Evolutionary conservation across 345 rosid genomes (phyloP).

Genomic region (Turritis glabra): DNA sequence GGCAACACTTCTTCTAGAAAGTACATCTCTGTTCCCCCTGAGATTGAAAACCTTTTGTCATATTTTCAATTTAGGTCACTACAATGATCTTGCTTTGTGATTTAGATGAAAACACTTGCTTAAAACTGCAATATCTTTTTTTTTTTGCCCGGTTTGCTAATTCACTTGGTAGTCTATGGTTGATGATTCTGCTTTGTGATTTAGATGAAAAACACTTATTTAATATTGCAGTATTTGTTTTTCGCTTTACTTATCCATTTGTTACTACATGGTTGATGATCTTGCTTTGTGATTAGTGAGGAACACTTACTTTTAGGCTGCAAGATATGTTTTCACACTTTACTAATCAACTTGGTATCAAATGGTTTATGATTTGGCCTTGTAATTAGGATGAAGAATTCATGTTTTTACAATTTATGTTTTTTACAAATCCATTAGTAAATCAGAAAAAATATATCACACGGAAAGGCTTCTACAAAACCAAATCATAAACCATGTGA

Average conservation of each 20-base stretch:
- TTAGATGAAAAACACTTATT: neutral
- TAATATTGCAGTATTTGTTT: neutral
- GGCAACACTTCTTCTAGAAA: constrained; percentile 67
- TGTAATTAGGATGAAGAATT: neutral
- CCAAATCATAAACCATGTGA: neutral
- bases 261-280: neutral
- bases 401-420: no score
- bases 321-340: neutral
- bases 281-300: neutral
- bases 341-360: neutral
- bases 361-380: neutral
- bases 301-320: neutral
- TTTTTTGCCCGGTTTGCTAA: neutral
- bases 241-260: neutral
- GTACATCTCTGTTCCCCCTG: constrained; percentile 36
- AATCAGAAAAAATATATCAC: neutral
- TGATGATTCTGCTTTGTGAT: neutral
- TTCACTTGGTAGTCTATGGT: neutral
- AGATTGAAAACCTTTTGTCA: constrained; percentile 20
- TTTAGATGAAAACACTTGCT: neutral
- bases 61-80: neutral
- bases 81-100: neutral
- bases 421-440: neutral
- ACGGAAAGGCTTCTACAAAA: neutral
- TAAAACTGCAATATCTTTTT: neutral